phyloP scores from a whole-genome alignment of 768 basidiomycete genomes.

The Termitomyces sp. region DNA sequence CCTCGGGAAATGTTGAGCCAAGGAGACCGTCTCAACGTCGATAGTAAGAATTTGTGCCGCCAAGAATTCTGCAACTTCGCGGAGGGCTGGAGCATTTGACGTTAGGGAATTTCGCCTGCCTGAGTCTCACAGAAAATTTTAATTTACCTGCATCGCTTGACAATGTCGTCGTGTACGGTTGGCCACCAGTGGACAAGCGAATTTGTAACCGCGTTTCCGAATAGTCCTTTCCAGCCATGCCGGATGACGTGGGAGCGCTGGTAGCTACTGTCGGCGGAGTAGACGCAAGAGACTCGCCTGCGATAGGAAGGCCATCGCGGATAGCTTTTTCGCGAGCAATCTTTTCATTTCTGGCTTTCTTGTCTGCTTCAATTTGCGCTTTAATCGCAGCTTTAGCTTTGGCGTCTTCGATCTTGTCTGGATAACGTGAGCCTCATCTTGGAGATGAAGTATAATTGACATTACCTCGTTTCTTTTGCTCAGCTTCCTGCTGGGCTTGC shows the following conservation, averaged over 20 bases:
- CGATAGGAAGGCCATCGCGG: conserved; percentile 61
- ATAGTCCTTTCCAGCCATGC: conserved; percentile 67
- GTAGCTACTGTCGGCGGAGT: conserved; percentile 21
- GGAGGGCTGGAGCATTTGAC: conserved; percentile 48
- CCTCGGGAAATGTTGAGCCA: conserved; percentile 87
- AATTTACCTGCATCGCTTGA: conserved; percentile 73
- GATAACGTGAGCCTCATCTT: background rate
- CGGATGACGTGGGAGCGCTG: conserved; percentile 29
- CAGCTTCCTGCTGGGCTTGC: conserved; percentile 79
- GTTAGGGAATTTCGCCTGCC: background rate
- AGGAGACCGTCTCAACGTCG: conserved; percentile 72
- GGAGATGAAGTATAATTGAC: background rate
- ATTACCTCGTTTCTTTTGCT: conserved; percentile 72
- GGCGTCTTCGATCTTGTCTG: conserved; percentile 89
- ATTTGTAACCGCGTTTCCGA: conserved; percentile 89
- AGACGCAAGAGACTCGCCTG: conserved; percentile 26
- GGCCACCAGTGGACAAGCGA: conserved; percentile 74
- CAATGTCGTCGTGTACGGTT: conserved; percentile 76
- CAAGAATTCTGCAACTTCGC: conserved; percentile 83
- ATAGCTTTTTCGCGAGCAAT: conserved; percentile 88
- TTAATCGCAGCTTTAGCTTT: conserved; percentile 84
- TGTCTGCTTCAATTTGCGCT: conserved; percentile 94
- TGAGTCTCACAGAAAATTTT: background rate
- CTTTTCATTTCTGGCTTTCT: conserved; percentile 82
- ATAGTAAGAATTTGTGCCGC: conserved; percentile 68